These are phyloP conservation scores for Ustilago loliicola DNA, from an alignment of 1,284 basidiomycete genomes.

Conservation along the genomic window DNA sequence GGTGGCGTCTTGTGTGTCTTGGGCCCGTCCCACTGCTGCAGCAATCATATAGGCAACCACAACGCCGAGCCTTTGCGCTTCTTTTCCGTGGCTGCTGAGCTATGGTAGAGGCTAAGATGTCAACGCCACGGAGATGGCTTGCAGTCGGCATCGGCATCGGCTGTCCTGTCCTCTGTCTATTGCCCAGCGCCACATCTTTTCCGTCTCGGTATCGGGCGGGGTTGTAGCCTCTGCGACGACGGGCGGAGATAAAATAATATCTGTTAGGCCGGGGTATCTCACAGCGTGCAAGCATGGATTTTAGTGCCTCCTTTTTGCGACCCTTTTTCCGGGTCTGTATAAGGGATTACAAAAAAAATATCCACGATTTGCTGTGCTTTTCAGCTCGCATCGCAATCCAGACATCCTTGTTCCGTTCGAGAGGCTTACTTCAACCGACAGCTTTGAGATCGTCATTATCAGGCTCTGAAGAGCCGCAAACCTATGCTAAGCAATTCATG, in stretches of 20 bases:
- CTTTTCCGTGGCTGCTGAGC: background rate
- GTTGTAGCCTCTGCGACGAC: background rate
- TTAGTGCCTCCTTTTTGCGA: background rate
- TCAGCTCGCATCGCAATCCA: background rate
- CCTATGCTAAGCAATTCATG: too few relatives aligned
- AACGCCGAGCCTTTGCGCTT: conserved; percentile 18
- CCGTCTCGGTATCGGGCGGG: too few relatives aligned
- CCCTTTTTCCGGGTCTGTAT: background rate
- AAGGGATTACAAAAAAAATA: background rate
- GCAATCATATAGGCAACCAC: background rate
- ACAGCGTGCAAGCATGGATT: background rate
- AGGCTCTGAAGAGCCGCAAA: too few relatives aligned
- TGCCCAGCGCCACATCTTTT: background rate
- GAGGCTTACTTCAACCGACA: background rate
- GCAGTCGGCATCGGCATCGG: background rate
- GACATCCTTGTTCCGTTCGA: background rate
- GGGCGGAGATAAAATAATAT: background rate
- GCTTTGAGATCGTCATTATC: too few relatives aligned
- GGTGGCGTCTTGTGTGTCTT: conserved; percentile 1
- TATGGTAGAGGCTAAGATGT: background rate
- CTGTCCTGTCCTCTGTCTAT: background rate
- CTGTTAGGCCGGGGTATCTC: background rate
- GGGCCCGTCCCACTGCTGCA: conserved; percentile 2
- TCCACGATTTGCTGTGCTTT: background rate
- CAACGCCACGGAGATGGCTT: conserved; percentile 10